A percentile compares a stretch with the other conserved stretches of the same genome.
Conservation (phyloP, 768 basidiomycete genomes). For the Termitomyces sp. region DNA sequence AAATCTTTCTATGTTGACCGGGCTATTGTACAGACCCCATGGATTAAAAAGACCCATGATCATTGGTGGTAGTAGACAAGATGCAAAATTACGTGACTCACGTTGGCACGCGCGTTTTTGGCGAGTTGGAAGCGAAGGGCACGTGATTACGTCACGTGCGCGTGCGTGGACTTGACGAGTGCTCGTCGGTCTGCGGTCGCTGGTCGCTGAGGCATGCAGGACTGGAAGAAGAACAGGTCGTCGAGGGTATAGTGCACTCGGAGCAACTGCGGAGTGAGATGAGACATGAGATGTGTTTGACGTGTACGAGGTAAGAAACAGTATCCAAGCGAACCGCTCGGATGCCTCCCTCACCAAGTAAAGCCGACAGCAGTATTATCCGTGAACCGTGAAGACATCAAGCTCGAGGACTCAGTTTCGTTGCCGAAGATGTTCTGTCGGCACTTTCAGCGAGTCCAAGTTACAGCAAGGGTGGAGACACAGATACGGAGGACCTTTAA, state of each 20-base stretch:
- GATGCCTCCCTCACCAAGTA: not conserved
- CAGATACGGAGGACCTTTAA: not conserved
- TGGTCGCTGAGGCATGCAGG: too few species aligned
- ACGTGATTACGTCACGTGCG: not conserved
- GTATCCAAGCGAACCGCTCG: not conserved
- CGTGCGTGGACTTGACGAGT: too few species aligned
- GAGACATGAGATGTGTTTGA: not conserved
- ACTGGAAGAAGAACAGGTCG: not conserved
- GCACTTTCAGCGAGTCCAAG: not conserved
- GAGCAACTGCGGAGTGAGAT: not conserved
- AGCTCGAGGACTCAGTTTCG: not conserved
- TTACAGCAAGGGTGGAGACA: not conserved
- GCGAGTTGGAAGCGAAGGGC: too few species aligned
- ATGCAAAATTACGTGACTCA: not conserved
- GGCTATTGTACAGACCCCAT: not conserved
- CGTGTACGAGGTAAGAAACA: not conserved
- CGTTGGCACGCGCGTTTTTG: not conserved
- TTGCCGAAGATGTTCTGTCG: not conserved
- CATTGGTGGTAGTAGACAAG: not conserved
- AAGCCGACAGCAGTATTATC: not conserved
- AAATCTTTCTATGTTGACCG: not conserved
- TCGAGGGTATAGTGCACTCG: not conserved
- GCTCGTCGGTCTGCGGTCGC: not conserved
- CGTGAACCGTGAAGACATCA: not conserved
- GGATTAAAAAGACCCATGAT: not conserved